These are phyloP conservation scores for Neonectria magnoliae DNA, from an alignment of 2,329 filamentous ascomycete genomes.

Conservation along the genomic window DNA sequence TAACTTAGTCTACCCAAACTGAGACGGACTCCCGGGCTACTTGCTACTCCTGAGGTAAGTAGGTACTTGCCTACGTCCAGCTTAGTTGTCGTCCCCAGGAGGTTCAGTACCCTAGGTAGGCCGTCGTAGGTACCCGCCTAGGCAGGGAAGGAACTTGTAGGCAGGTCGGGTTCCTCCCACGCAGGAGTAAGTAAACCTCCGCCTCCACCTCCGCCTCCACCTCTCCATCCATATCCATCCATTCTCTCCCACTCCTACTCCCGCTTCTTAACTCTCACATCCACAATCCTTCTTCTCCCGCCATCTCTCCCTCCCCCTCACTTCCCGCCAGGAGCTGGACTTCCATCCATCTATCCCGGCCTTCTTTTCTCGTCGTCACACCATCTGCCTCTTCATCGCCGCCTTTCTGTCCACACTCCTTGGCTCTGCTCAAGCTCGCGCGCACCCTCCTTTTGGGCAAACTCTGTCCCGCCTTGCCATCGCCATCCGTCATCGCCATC, in stretches of 20 bases:
- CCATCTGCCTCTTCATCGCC: slow-evolving; percentile 49
- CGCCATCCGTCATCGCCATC: slow-evolving; percentile 43
- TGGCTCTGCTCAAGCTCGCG: slow-evolving; percentile 49
- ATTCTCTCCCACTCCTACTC: slow-evolving; percentile 34
- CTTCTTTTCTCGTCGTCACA: slow-evolving; percentile 54
- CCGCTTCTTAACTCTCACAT: slow-evolving; percentile 31
- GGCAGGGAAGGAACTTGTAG: slow-evolving; percentile 14
- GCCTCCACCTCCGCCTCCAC: slow-evolving; percentile 20
- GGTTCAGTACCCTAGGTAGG: background rate
- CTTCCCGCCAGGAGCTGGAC: slow-evolving; percentile 49
- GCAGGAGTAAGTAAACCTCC: slow-evolving; percentile 19
- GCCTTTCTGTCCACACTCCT: slow-evolving; percentile 51
- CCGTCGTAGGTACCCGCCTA: slow-evolving; percentile 4
- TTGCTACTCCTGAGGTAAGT: background rate
- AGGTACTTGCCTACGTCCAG: background rate
- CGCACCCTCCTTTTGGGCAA: slow-evolving; percentile 52
- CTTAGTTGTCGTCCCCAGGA: background rate
- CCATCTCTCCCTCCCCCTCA: slow-evolving; percentile 41
- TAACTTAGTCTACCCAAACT: background rate
- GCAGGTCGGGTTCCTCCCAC: slow-evolving; percentile 20
- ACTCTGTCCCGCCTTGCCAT: slow-evolving; percentile 47
- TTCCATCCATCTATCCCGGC: slow-evolving; percentile 57
- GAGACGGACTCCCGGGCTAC: background rate
- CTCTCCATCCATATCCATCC: slow-evolving; percentile 41
- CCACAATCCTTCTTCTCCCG: slow-evolving; percentile 36